These are phyloP conservation scores for Clonostachys sp. DNA, from an alignment of 2,329 filamentous ascomycete species.

Conservation along the genomic window DNA sequence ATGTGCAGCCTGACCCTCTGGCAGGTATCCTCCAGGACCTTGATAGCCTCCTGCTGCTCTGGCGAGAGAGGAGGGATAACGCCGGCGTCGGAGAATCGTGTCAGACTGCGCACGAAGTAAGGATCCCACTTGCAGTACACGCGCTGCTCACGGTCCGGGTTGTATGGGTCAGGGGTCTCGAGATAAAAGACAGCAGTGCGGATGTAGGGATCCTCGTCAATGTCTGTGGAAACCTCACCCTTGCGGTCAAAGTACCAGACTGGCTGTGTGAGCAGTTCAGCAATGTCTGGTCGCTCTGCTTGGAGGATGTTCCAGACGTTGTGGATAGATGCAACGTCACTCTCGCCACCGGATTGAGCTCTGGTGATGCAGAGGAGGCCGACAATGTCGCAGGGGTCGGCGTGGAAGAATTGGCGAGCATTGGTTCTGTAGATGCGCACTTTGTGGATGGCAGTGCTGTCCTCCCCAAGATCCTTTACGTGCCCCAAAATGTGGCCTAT, in stretches of 20 bases:
- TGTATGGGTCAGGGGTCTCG: slow-evolving; percentile 51
- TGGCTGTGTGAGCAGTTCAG: slow-evolving; percentile 67
- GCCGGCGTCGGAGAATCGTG: slow-evolving; percentile 60
- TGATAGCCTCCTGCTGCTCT: slow-evolving; percentile 64
- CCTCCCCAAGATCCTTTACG: slow-evolving; percentile 83
- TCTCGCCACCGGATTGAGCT: slow-evolving; percentile 76
- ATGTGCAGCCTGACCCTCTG: slow-evolving; percentile 72
- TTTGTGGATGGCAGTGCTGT: slow-evolving; percentile 74
- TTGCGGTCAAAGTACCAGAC: slow-evolving; percentile 93
- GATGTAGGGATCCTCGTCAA: slow-evolving; percentile 72
- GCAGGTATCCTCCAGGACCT: slow-evolving; percentile 62
- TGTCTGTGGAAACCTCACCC: slow-evolving; percentile 61
- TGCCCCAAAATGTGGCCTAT: slow-evolving; percentile 78
- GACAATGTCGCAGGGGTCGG: slow-evolving; percentile 78
- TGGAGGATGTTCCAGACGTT: slow-evolving; percentile 78
- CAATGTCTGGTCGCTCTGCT: slow-evolving; percentile 70
- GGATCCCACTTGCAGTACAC: slow-evolving; percentile 75
- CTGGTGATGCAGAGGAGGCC: slow-evolving; percentile 76
- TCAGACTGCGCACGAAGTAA: slow-evolving; percentile 76
- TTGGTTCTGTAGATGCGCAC: slow-evolving; percentile 89
- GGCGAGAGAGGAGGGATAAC: slow-evolving; percentile 32
- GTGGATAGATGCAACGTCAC: slow-evolving; percentile 73
- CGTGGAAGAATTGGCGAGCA: slow-evolving; percentile 54
- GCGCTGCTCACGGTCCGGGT: slow-evolving; percentile 8
- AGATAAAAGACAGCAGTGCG: slow-evolving; percentile 69